phyloP scores from a whole-genome alignment of 768 basidiomycete species.

The Hericium coralloides region DNA sequence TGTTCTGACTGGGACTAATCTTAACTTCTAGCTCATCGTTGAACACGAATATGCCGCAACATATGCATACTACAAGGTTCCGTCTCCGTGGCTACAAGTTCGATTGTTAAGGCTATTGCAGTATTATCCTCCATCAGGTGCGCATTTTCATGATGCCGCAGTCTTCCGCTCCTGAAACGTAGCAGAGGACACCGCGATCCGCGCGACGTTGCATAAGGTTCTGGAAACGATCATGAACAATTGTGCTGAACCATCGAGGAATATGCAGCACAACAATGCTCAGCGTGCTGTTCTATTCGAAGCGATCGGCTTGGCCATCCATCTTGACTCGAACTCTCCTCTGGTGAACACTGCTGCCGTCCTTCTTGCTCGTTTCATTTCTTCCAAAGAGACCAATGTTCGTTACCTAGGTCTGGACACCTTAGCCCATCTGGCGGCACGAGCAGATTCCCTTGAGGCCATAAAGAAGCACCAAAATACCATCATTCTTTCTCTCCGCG shows the following conservation, averaged over 20 bases:
- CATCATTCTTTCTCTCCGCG: constrained; percentile 88
- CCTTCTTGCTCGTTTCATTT: constrained; percentile 91
- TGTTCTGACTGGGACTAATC: not conserved
- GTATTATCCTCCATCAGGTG: constrained; percentile 93
- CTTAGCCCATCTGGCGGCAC: constrained; percentile 95
- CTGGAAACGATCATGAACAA: constrained; percentile 88
- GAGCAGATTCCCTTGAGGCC: constrained; percentile 82
- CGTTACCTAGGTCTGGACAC: constrained; percentile 96
- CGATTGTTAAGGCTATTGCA: constrained; percentile 89
- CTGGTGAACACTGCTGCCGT: constrained; percentile 84
- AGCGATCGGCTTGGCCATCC: constrained; percentile 93
- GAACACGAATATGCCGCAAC: constrained; percentile 83
- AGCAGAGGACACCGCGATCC: constrained; percentile 76
- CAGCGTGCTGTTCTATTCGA: constrained; percentile 98
- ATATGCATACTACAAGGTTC: constrained; percentile 97
- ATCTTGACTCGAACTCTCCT: constrained; percentile 84
- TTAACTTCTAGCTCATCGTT: constrained; percentile 61
- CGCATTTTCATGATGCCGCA: constrained; percentile 16
- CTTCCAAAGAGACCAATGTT: constrained; percentile 97
- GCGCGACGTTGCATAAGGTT: constrained; percentile 69
- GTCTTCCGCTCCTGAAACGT: not conserved
- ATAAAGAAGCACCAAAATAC: constrained; percentile 95
- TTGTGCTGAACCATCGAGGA: constrained; percentile 82
- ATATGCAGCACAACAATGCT: constrained; percentile 98
- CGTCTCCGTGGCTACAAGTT: constrained; percentile 95